Base-by-base conservation (phyloP, 176 grass and related monocot genomes). In the Leersia perrieri region DNA sequence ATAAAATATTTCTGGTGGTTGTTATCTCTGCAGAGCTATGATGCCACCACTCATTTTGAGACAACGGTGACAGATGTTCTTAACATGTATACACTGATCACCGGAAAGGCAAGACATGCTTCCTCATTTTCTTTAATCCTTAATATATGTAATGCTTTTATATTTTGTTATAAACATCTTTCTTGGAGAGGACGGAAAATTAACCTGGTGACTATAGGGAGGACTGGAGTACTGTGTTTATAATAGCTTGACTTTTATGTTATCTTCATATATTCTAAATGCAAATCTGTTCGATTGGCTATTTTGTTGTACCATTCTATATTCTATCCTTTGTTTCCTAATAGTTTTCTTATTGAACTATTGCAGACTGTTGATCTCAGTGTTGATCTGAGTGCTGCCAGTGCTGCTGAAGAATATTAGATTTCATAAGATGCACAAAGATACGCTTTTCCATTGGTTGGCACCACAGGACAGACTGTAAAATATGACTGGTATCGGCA, bases 21-120 rank as follows among this genome's bases (percentile, higher is more conserved):
- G 40, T 58, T 33, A 38, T 77, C 66, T 44, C 63, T 88, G 79
- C 87, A 97, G 94, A 97, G 91, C 65, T 94, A 94, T 68, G 94
- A 97, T 90, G 91, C 87, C 39, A 94, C 94, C 33, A 94, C 91
- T 9, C 91, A 97, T 70, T 97, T 97, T 68, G 94, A 97, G 78
- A 92, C 89, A 45, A 94, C 94, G 64, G 91, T 97, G 18, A 76
- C 81, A 36, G 94, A 94, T 76, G 91, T 97, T 78, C 89, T 92
- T 77, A 90, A 78, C 49, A 88, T 97, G 91, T 97, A 97, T 79
- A 91, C 78, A 80, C 23, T 85, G 58, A 97, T 97, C 51, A 97
- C 89, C 14, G 89, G 94, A 80, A 97, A 97, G 89, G 91, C 90
- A 97, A 66, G 81, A 60, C 27, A 5, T 9, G 7, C 14, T 42